phyloP scores from a whole-genome alignment of 1,284 basidiomycete species.

The Austroboletus niveus region DNA sequence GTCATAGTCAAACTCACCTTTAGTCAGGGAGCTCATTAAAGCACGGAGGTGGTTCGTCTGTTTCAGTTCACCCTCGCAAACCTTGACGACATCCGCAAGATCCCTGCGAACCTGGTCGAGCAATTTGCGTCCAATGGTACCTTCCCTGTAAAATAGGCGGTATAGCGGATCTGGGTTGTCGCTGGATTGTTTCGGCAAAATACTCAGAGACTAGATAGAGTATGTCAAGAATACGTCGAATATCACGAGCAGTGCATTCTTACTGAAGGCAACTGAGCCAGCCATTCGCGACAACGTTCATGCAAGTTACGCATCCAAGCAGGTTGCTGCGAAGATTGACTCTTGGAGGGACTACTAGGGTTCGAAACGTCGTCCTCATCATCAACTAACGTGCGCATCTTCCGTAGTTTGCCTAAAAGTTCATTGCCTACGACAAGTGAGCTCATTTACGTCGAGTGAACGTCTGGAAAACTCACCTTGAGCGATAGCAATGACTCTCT shows the following conservation, averaged over 20 bases:
- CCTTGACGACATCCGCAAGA: slow-evolving; percentile 75
- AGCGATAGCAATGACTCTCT: slow-evolving; percentile 85
- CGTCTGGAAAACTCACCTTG: slow-evolving; percentile 61
- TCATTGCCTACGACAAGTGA: slow-evolving; percentile 62
- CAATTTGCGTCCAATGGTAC: slow-evolving; percentile 74
- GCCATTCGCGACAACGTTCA: slow-evolving; percentile 82
- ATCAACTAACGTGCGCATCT: slow-evolving; percentile 88
- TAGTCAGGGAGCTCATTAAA: slow-evolving; percentile 84
- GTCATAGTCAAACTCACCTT: slow-evolving; percentile 51
- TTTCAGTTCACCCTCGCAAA: slow-evolving; percentile 85
- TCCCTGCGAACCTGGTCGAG: slow-evolving; percentile 78
- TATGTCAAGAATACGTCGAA: slow-evolving; percentile 1
- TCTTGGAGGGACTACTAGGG: slow-evolving; percentile 51
- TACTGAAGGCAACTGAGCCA: slow-evolving; percentile 72
- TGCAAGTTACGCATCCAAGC: slow-evolving; percentile 89
- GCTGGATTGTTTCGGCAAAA: slow-evolving; percentile 56
- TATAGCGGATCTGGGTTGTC: slow-evolving; percentile 83
- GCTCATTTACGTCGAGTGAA: neutral
- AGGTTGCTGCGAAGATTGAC: slow-evolving; percentile 71
- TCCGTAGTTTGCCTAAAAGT: slow-evolving; percentile 80
- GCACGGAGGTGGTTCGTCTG: slow-evolving; percentile 92
- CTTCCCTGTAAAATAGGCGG: slow-evolving; percentile 87
- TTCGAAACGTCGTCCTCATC: slow-evolving; percentile 73
- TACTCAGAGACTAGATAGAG: slow-evolving; percentile 54
- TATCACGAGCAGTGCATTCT: slow-evolving; percentile 23